Conservation (phyloP, 1,139 yeast species). For the Taphrina deformans region DNA sequence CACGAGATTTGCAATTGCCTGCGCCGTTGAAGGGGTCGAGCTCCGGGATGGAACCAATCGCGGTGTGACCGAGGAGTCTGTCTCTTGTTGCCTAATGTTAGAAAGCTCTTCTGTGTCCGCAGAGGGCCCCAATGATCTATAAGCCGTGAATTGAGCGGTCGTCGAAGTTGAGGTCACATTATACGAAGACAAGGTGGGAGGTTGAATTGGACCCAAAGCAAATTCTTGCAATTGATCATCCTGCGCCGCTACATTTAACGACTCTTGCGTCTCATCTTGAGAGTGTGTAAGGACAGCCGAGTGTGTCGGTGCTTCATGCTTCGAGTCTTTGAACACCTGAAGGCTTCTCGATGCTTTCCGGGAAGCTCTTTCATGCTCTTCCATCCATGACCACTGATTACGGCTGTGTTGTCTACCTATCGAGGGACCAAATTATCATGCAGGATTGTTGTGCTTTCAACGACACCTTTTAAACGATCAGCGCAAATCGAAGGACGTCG, state of each 20-base stretch:
- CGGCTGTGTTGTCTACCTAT: no score
- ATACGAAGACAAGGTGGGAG: conserved; percentile 2
- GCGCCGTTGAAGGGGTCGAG: background rate
- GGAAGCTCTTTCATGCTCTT: conserved; percentile 27
- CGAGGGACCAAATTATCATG: no score
- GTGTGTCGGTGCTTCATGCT: background rate
- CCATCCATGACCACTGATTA: conserved; percentile 30
- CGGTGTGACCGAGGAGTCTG: background rate
- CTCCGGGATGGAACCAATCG: background rate
- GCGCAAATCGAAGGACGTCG: background rate
- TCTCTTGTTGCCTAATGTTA: background rate
- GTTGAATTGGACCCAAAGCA: conserved; percentile 6
- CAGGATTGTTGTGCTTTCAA: no score
- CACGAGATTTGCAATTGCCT: background rate
- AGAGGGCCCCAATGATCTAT: background rate
- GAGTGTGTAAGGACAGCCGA: background rate
- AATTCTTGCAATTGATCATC: conserved; percentile 6
- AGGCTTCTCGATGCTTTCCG: conserved; percentile 32
- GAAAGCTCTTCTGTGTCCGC: background rate
- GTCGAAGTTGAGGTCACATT: conserved; percentile 21
- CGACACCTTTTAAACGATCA: background rate
- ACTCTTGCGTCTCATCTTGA: background rate
- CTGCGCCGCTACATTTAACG: background rate
- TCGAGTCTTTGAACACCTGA: conserved; percentile 28
- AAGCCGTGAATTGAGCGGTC: conserved; percentile 25